Evolutionary conservation across 148 eudicot genomes (phyloP).

Genomic region (Persicaria tinctoria): DNA sequence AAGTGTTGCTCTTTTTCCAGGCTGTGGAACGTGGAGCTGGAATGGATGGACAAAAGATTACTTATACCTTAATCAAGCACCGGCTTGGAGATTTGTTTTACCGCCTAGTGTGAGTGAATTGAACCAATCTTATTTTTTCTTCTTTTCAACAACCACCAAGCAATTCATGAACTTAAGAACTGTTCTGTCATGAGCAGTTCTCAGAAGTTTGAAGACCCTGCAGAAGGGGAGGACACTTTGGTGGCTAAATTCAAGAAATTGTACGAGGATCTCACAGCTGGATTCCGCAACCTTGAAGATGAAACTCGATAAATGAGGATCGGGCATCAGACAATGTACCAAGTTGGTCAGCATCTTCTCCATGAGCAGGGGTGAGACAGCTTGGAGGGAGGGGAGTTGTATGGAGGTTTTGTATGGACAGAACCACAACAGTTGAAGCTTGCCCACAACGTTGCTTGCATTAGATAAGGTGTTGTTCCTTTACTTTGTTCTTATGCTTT

Average conservation of each 20-base stretch:
- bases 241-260: no score
- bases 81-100: conserved; percentile 47
- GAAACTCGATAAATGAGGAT: conserved; percentile 57
- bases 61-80: conserved; percentile 76
- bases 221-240: no score
- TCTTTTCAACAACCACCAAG: background rate
- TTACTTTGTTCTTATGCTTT: background rate
- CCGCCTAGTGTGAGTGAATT: conserved; percentile 73
- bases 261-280: conserved; percentile 54
- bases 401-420: background rate
- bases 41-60: conserved; percentile 79
- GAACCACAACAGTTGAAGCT: background rate
- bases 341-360: background rate
- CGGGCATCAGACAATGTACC: background rate
- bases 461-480: background rate
- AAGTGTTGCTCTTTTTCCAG: conserved; percentile 22
- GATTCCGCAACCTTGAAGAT: conserved; percentile 91
- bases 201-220: no score
- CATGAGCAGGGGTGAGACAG: background rate
- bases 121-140: background rate
- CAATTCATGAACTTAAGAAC: no score
- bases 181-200: no score
- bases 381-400: background rate
- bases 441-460: background rate
- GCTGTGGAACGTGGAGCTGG: conserved; percentile 95